A percentile compares a stretch with the other conserved stretches of the same genome.
These are phyloP conservation scores for Leccinum truebloodii DNA, from an alignment of 768 basidiomycete species.

Conservation along the genomic window DNA sequence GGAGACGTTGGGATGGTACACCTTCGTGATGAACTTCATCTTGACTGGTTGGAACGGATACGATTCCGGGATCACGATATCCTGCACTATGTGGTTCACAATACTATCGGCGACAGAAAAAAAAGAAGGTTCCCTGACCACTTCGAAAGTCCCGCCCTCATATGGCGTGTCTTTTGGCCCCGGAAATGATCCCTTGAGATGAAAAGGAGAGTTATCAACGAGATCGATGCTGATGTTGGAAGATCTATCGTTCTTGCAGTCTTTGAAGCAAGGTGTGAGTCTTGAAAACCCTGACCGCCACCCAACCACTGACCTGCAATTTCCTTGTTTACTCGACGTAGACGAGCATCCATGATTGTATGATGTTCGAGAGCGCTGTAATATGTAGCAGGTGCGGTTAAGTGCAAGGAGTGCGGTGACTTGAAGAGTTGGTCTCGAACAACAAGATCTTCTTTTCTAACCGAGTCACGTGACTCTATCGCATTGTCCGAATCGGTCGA, in stretches of 20 bases:
- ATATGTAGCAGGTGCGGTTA: not conserved
- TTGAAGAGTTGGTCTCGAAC: not conserved
- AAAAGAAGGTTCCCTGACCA: constrained; percentile 54
- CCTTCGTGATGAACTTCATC: constrained; percentile 98
- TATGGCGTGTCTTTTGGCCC: constrained; percentile 95
- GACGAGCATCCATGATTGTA: constrained; percentile 76
- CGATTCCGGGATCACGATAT: constrained; percentile 89
- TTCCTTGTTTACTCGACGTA: constrained; percentile 92
- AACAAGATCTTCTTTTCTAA: constrained; percentile 2
- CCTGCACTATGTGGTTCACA: constrained; percentile 45
- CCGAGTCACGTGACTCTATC: constrained; percentile 29
- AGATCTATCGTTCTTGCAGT: constrained; percentile 94
- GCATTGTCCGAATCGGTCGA: not conserved
- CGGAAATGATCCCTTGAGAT: constrained; percentile 87
- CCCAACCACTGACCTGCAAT: constrained; percentile 61
- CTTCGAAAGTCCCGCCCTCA: constrained; percentile 87
- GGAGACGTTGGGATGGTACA: constrained; percentile 95
- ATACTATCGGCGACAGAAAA: not conserved
- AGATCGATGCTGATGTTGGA: constrained; percentile 86
- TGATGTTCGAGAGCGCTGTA: not conserved
- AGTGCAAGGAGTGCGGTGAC: not conserved
- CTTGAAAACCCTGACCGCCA: constrained; percentile 1
- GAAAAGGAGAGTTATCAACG: constrained; percentile 87
- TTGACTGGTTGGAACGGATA: constrained; percentile 94
- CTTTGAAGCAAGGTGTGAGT: constrained; percentile 39